These are phyloP conservation scores for Bruguiera sexangula DNA, from an alignment of 345 rosid species.

Conservation along the genomic window DNA sequence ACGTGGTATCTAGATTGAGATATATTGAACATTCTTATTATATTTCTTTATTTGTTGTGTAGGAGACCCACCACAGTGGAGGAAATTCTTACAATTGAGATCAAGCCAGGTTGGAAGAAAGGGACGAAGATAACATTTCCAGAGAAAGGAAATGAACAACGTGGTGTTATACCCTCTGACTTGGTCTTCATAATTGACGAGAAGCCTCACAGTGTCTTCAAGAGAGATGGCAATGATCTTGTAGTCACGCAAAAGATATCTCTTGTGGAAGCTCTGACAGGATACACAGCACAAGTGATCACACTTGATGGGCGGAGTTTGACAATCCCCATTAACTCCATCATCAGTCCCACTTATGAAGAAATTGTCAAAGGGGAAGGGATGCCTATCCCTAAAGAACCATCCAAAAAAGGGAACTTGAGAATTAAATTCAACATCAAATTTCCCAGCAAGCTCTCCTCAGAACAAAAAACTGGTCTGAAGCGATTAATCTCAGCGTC, in stretches of 20 bases:
- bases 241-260: slow-evolving; percentile 53
- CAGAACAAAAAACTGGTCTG: slow-evolving; percentile 67
- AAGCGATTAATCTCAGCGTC: slow-evolving; percentile 46
- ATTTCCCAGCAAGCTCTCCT: slow-evolving; percentile 67
- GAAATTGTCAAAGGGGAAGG: slow-evolving; percentile 81
- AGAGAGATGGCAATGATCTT: slow-evolving; percentile 88
- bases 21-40: no score
- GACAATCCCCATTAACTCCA: slow-evolving; percentile 42
- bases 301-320: slow-evolving; percentile 72
- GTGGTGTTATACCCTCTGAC: slow-evolving; percentile 63
- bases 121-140: slow-evolving; percentile 83
- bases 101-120: slow-evolving; percentile 90
- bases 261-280: slow-evolving; percentile 79
- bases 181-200: slow-evolving; percentile 76
- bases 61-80: slow-evolving; percentile 69
- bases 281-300: slow-evolving; percentile 54
- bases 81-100: slow-evolving; percentile 70
- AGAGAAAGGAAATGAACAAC: slow-evolving; percentile 73
- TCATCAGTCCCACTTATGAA: slow-evolving; percentile 73
- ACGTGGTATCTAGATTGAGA: no score
- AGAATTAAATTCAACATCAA: slow-evolving; percentile 74
- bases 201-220: slow-evolving; percentile 74
- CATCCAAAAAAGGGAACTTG: slow-evolving; percentile 69
- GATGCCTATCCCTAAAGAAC: slow-evolving; percentile 88
- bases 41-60: slow-evolving; percentile 9